Evolutionary conservation across 2,329 filamentous ascomycete species (phyloP), one percentile per base, ranked within the genome.

Genomic region (Neopestalotiopsis sp.): DNA sequence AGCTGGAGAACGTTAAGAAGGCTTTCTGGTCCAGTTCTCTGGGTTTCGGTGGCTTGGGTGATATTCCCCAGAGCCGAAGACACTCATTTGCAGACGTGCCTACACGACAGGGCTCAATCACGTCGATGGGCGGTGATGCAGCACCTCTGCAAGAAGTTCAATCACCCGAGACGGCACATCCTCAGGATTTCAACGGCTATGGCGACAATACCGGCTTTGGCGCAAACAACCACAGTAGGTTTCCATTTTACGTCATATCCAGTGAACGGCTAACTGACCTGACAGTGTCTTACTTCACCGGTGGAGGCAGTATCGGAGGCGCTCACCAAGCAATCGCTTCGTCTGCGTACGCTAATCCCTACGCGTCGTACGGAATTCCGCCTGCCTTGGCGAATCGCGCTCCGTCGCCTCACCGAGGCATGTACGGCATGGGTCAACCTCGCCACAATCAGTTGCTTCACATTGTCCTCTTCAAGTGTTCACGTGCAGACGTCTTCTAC

Each of bases 401-500:
- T 3, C 81, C 86, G 9, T 91, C 90, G 14, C 89, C 90, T 6
- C 89, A 90, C 75, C 85, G 89, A 64, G 86, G 82, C 74, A 85
- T 90, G 77, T 91, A 91, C 74, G 85, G 85, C 64, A 85, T 90
- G 77, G 82, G 84, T 40, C 90, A 89, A 75, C 88, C 86, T 49
- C 88, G 88, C 63, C 87, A 89, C 74, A 91, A 89, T 72, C 92
- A 94, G 78, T 85, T 91, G 7, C 86, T 97, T 9, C 95, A 95
- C 79, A 92, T 99, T 66, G 95, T 99, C 17, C 90, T 95, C 6
- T 99, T 99, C 88, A 99, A 99, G 81, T 98, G 95, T 78, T 94
- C 94, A 45, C 89, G 96, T 71, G 95, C 95, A 49, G 96, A 98
- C 77, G 94, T 98, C 10, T 99, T 98, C 80, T 98, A 97, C 80